A percentile compares a stretch with the other conserved stretches of the same genome.
phyloP scores from a whole-genome alignment of 768 basidiomycete genomes.

The Tricholoma bakamatsutake region DNA sequence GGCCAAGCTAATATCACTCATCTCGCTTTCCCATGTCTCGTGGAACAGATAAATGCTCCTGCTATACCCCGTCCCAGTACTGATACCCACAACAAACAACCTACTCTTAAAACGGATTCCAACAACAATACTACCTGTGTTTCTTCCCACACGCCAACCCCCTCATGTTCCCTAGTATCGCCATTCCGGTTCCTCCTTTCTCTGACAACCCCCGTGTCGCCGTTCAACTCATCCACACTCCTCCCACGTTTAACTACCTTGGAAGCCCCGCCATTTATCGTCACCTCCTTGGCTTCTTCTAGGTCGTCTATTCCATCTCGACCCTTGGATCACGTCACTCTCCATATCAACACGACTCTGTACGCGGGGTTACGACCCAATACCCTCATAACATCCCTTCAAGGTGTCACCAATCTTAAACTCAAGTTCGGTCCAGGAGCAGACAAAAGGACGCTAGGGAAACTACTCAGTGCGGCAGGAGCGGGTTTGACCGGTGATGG shows the following conservation, averaged over 20 bases:
- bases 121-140: conserved; percentile 2
- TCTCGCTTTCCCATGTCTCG: conserved; percentile 35
- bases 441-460: conserved; percentile 41
- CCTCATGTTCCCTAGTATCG: conserved; percentile 7
- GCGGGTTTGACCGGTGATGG: conserved; percentile 24
- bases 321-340: conserved; percentile 27
- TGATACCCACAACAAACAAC: conserved; percentile 3
- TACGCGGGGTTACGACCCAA: conserved; percentile 41
- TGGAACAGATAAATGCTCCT: conserved; percentile 15
- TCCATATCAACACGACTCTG: conserved; percentile 39
- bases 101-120: conserved; percentile 2
- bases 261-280: conserved; percentile 30
- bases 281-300: conserved; percentile 20
- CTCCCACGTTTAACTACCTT: conserved; percentile 35
- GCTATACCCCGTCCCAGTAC: background rate
- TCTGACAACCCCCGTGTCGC: conserved; percentile 10
- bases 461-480: conserved; percentile 37
- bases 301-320: conserved; percentile 7
- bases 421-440: conserved; percentile 33
- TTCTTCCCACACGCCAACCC: conserved; percentile 6
- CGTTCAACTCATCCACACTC: conserved; percentile 28
- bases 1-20: conserved; percentile 35
- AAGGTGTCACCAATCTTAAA: conserved; percentile 25
- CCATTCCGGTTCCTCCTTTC: conserved; percentile 6
- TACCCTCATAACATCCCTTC: conserved; percentile 30